Base-by-base conservation (phyloP, 345 rosid species). In the Adansonia digitata region DNA sequence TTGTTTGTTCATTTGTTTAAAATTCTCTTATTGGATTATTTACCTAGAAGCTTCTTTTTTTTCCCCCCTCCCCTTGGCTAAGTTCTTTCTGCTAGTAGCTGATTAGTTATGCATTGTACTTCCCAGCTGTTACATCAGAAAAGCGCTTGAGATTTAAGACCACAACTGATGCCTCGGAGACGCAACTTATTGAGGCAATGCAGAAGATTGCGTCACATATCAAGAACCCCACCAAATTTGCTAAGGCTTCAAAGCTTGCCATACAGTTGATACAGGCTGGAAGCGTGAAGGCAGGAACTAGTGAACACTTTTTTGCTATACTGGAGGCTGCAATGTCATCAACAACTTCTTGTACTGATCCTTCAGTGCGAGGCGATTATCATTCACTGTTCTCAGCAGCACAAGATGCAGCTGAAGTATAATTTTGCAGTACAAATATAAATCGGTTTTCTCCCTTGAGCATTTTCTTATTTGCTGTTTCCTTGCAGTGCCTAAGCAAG, bases 231-330 rank as follows among this genome's bases (percentile, higher is more conserved):
- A 5, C 81, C 10, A 95, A 95, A 84, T 86, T 93, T 72, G 74
- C 92, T 18, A 95, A 91, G 89, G 99, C 99, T 40, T 89, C 97
- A 2, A 93, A 91, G 90, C 97, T 95, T 68, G 94, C 91, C 8
- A 77, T 93, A 82, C 97, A 93, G 77, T 80, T 93, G 80, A 87
- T 95, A 77, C 88, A 90, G 80, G 90, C 97, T 74, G 97, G 94
- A 71, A 89, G 99, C 56, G 94, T 95, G 81, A 93, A 91, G 88
- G 90, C 93, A 2, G 91, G 85, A 51, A 93, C 92, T 42, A 84
- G 89, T 75, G 83, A 84, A 74, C 78, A 91, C 49, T 95, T 95
- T 82, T 82, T 93, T 66, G 85, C 89, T 42, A 82, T 95, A 71
- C 89, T 95, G 39, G 97, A 93, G 75, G 88, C 91, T 84, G 97